Conservation (phyloP, 73 alveolate species). For the Paramecium caudatum region DNA sequence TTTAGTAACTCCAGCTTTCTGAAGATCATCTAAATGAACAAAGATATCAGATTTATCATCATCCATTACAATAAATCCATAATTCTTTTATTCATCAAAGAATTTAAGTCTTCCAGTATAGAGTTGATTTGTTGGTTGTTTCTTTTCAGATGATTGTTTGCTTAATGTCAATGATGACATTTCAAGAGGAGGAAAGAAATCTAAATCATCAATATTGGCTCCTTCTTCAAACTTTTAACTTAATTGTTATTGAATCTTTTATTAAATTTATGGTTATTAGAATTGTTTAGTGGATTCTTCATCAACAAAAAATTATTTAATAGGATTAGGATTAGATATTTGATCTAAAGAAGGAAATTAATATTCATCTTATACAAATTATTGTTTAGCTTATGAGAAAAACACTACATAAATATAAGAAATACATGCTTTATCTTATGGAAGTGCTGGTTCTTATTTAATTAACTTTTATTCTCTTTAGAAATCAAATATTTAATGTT, state of each 20-base stretch:
- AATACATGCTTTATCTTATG: constrained; percentile 2
- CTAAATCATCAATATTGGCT: constrained; percentile 21
- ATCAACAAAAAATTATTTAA: not conserved
- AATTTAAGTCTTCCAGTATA: constrained; percentile 85
- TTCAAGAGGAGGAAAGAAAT: not conserved
- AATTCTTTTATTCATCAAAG: constrained; percentile 85
- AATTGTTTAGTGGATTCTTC: not conserved
- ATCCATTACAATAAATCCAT: constrained; percentile 86
- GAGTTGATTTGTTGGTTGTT: not conserved
- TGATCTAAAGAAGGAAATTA: constrained; percentile 35
- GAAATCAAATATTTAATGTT: constrained; percentile 44
- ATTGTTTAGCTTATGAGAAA: not conserved
- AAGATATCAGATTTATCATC: constrained; percentile 84
- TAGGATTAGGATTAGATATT: not conserved
- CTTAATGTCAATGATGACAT: not conserved
- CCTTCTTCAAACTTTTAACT: not conserved
- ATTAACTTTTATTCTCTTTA: constrained; percentile 12
- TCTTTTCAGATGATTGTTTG: not conserved
- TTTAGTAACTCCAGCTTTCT: constrained; percentile 82
- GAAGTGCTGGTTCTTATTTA: not conserved
- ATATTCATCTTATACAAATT: constrained; percentile 5
- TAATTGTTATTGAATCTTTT: not conserved
- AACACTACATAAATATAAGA: not conserved
- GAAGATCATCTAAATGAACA: constrained; percentile 86
- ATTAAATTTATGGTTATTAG: not conserved